phyloP scores from a whole-genome alignment of 2,329 filamentous ascomycete genomes.

The Phialocephala sp. region DNA sequence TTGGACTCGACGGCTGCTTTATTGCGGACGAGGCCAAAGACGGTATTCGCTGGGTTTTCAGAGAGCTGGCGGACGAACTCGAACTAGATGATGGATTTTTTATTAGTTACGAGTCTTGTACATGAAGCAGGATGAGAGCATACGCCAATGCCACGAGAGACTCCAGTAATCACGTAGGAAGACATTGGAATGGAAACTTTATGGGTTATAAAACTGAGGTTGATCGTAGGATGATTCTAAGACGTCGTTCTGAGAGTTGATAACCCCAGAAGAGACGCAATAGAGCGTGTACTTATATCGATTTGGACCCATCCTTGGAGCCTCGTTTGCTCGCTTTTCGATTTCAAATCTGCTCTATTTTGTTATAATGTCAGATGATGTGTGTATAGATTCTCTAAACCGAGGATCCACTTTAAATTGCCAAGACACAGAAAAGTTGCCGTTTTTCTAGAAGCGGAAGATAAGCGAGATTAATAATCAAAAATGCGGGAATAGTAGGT shows the following conservation, averaged over 20 bases:
- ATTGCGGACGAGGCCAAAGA: slow-evolving; percentile 56
- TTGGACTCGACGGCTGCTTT: slow-evolving; percentile 52
- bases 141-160: slow-evolving; percentile 40
- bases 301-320: slow-evolving; percentile 23
- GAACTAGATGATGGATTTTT: slow-evolving; percentile 46
- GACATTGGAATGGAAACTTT: slow-evolving; percentile 33
- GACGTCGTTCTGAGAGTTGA: slow-evolving; percentile 28
- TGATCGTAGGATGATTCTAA: slow-evolving; percentile 25
- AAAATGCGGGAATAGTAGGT: slow-evolving; percentile 16
- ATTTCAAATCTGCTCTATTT: slow-evolving; percentile 28
- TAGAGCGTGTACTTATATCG: slow-evolving; percentile 26
- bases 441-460: slow-evolving; percentile 23
- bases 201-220: slow-evolving; percentile 23
- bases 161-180: slow-evolving; percentile 38
- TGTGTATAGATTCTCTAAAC: slow-evolving; percentile 21
- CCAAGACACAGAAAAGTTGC: slow-evolving; percentile 31
- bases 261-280: slow-evolving; percentile 19
- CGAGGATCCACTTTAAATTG: slow-evolving; percentile 26
- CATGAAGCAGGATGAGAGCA: slow-evolving; percentile 23
- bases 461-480: slow-evolving; percentile 19
- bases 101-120: slow-evolving; percentile 24
- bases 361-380: slow-evolving; percentile 13
- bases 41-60: slow-evolving; percentile 47
- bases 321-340: slow-evolving; percentile 24
- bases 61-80: slow-evolving; percentile 55